Base-by-base conservation (phyloP, 2,329 filamentous ascomycete genomes). In the Ophiostoma sp. region DNA sequence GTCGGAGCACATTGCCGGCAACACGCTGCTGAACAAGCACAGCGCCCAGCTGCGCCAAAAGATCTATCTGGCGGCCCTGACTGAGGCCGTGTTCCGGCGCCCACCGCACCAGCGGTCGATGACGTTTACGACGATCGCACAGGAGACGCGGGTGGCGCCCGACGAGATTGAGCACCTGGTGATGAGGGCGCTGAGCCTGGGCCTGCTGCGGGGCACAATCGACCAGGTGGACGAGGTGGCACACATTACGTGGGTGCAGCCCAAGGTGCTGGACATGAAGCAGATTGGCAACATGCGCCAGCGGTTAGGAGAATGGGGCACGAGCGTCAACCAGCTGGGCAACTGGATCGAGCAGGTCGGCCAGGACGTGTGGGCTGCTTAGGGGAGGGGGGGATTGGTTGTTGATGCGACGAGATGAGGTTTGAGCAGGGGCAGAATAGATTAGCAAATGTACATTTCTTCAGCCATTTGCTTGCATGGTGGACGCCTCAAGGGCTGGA, bases 141-240 rank as follows among this genome's bases (percentile, higher is more conserved):
- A 90, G 75, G 94, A 98, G 83, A 99, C 95, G 3, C 96, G 97
- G 81, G 94, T 99, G 68, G 87, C 89, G 75, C 87, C 89, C 2
- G 89, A 95, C 76, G 93, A 98, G 82, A 98, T 99, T 75, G 95
- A 99, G 84, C 94, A 98, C 79, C 83, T 99, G 74, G 91, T 99
- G 76, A 99, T 99, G 95, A 98, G 97, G 85, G 95, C 95, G n/a
- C 82, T 99, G 76, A 97, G 94, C 77, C 81, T 99, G 75, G 95
- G 95, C 0, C 83, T 99, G 75, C 83, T 99, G 75, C 87, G 90
- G 75, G 95, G 95, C 65, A 95, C 91, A 70, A 98, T 99, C 76
- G 95, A 99, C 79, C 94, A 99, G 82, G 95, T 99, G 41, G 93
- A 93, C 67, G 90, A 94, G 80, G 89, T 98, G 75, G 95, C 95